Evolutionary conservation across 495 filamentous ascomycete species (phyloP).

Genomic region (Aspergillus biplanus): DNA sequence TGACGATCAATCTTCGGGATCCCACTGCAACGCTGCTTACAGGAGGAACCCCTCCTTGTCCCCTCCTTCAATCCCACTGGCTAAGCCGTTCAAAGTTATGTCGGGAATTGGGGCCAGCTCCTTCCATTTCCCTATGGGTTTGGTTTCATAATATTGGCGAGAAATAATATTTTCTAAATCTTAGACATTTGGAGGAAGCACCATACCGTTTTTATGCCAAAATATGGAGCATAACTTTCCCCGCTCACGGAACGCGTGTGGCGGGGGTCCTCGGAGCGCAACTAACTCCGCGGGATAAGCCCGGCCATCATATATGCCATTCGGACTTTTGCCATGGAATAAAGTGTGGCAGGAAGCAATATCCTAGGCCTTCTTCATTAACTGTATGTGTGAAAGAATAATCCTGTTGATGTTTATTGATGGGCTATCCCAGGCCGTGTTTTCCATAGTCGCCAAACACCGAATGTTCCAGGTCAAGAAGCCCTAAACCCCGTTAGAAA

Average conservation of each 20-base stretch:
- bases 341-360: constrained; percentile 23
- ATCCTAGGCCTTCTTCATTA: constrained; percentile 24
- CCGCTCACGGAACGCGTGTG: constrained; percentile 33
- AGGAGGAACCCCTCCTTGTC: constrained; percentile 46
- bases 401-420: no score
- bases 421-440: no score
- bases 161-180: no score
- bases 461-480: no score
- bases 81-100: constrained; percentile 20
- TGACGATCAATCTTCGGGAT: constrained; percentile 41
- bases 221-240: constrained; percentile 26
- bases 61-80: constrained; percentile 26
- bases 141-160: no score
- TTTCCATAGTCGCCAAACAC: no score
- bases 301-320: constrained; percentile 28
- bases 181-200: no score
- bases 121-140: constrained; percentile 32
- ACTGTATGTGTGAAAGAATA: no score
- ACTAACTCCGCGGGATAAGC: constrained; percentile 44
- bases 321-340: constrained; percentile 20
- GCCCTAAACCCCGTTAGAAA: no score
- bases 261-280: constrained; percentile 45
- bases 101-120: constrained; percentile 26
- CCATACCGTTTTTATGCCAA: no score
- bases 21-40: constrained; percentile 46